Conservation (phyloP, 345 rosid species). For the Geranium rotundifolium region DNA sequence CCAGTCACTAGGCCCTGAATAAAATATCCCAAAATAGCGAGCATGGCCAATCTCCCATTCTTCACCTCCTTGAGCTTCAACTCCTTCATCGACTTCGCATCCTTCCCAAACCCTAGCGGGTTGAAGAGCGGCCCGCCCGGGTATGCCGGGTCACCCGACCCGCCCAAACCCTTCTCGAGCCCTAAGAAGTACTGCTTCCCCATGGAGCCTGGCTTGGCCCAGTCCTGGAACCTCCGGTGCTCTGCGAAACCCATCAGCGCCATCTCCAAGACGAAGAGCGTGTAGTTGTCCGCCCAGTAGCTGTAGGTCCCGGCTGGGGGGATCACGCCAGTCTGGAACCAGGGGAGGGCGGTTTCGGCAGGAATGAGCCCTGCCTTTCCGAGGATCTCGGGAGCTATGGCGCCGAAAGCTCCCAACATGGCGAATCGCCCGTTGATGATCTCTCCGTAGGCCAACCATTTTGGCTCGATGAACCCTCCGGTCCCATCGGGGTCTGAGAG, state of each 20-base stretch:
- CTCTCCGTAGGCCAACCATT: slow-evolving; percentile 94
- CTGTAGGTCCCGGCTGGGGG: slow-evolving; percentile 90
- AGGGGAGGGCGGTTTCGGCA: slow-evolving; percentile 74
- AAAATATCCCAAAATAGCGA: slow-evolving; percentile 74
- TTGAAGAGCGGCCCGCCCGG: slow-evolving; percentile 94
- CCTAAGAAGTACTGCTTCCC: slow-evolving; percentile 89
- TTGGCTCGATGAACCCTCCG: slow-evolving; percentile 93
- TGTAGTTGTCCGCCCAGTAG: slow-evolving; percentile 96
- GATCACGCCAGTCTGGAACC: slow-evolving; percentile 94
- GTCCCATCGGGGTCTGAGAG: slow-evolving; percentile 97
- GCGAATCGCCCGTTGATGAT: slow-evolving; percentile 74
- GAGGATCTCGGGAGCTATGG: slow-evolving; percentile 83
- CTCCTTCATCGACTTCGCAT: slow-evolving; percentile 79
- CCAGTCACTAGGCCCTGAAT: slow-evolving; percentile 79
- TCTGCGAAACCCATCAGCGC: slow-evolving; percentile 96
- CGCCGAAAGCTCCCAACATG: slow-evolving; percentile 78
- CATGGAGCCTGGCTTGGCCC: slow-evolving; percentile 85
- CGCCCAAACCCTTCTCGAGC: slow-evolving; percentile 57
- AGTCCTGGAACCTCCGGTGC: slow-evolving; percentile 94
- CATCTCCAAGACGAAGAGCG: slow-evolving; percentile 83
- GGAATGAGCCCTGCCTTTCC: slow-evolving; percentile 84
- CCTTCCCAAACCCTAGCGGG: slow-evolving; percentile 88
- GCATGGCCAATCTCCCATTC: slow-evolving; percentile 89
- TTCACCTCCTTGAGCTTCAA: slow-evolving; percentile 92
- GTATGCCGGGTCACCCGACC: slow-evolving; percentile 81